These are phyloP conservation scores for Escallonia rubra DNA, from an alignment of 129 eudicot species.

Conservation along the genomic window DNA sequence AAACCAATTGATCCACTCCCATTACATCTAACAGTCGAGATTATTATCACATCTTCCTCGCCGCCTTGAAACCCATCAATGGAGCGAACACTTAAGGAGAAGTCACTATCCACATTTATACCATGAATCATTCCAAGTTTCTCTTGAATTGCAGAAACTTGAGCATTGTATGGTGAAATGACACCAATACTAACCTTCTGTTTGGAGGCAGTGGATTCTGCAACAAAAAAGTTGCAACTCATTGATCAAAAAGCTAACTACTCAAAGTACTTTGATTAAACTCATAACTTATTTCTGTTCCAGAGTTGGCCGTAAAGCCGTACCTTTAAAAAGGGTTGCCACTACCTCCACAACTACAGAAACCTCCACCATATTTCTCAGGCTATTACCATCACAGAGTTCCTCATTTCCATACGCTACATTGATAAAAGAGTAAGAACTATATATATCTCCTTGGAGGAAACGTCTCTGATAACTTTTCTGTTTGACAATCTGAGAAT, in stretches of 20 bases:
- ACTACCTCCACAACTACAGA: slow-evolving; percentile 49
- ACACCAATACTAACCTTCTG: slow-evolving; percentile 51
- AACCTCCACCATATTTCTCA: slow-evolving; percentile 50
- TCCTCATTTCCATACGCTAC: slow-evolving; percentile 56
- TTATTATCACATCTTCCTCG: slow-evolving; percentile 63
- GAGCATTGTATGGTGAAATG: slow-evolving; percentile 77
- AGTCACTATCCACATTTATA: slow-evolving; percentile 17
- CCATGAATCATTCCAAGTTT: slow-evolving; percentile 32
- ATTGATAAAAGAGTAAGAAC: slow-evolving; percentile 65
- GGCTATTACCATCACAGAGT: slow-evolving; percentile 33
- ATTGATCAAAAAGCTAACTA: too few species aligned
- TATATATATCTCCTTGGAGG: slow-evolving; percentile 43
- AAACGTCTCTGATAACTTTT: slow-evolving; percentile 26
- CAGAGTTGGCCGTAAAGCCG: not conserved
- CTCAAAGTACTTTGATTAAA: too few species aligned
- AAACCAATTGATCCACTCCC: slow-evolving; percentile 59
- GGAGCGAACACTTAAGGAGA: slow-evolving; percentile 46
- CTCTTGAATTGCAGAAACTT: slow-evolving; percentile 49
- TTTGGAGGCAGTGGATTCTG: slow-evolving; percentile 34
- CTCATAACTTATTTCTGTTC: too few species aligned
- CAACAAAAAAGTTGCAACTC: not conserved
- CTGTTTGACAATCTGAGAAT: slow-evolving; percentile 45
- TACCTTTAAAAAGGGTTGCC: slow-evolving; percentile 55
- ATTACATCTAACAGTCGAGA: slow-evolving; percentile 65
- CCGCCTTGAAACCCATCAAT: slow-evolving; percentile 77